A percentile compares a stretch with the other conserved stretches of the same genome.
Evolutionary conservation across 1,139 yeast genomes (phyloP).

Genomic region (Nematodospora anomalae): DNA sequence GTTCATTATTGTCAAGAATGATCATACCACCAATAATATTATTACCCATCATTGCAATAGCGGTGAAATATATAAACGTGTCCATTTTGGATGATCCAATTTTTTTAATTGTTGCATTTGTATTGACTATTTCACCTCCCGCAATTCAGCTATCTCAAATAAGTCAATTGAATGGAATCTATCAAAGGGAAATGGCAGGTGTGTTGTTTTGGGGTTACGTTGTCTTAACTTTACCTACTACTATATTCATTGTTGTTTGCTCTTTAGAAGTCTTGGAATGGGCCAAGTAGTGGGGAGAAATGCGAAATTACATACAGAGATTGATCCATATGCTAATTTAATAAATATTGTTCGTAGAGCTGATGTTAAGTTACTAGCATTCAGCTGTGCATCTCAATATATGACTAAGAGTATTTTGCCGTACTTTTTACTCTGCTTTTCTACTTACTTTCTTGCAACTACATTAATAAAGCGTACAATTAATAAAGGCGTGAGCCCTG

Average conservation of each 20-base stretch:
- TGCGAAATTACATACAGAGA: no score
- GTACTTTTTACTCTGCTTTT: no score
- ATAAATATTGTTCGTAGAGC: no score
- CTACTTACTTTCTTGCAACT: no score
- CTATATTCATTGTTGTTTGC: slow-evolving; percentile 68
- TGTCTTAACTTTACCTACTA: slow-evolving; percentile 73
- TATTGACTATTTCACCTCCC: slow-evolving; percentile 78
- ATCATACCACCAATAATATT: slow-evolving; percentile 68
- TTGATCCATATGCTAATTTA: no score
- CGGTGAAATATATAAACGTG: slow-evolving; percentile 63
- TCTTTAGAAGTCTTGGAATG: slow-evolving; percentile 65
- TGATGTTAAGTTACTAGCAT: no score
- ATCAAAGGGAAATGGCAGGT: slow-evolving; percentile 81
- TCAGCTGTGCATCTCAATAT: no score
- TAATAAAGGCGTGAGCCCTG: no score
- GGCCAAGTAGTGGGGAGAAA: slow-evolving; percentile 22
- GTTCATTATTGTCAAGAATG: slow-evolving; percentile 74
- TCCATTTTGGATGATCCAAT: slow-evolving; percentile 84
- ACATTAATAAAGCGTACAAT: no score
- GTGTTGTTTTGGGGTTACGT: slow-evolving; percentile 88
- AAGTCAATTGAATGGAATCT: slow-evolving; percentile 72
- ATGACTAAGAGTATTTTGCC: no score
- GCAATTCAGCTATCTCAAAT: slow-evolving; percentile 84
- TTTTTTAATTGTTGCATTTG: slow-evolving; percentile 71
- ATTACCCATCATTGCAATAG: slow-evolving; percentile 64